These are phyloP conservation scores for Quercus tomentella DNA, from an alignment of 331 rosid genomes.

Conservation along the genomic window DNA sequence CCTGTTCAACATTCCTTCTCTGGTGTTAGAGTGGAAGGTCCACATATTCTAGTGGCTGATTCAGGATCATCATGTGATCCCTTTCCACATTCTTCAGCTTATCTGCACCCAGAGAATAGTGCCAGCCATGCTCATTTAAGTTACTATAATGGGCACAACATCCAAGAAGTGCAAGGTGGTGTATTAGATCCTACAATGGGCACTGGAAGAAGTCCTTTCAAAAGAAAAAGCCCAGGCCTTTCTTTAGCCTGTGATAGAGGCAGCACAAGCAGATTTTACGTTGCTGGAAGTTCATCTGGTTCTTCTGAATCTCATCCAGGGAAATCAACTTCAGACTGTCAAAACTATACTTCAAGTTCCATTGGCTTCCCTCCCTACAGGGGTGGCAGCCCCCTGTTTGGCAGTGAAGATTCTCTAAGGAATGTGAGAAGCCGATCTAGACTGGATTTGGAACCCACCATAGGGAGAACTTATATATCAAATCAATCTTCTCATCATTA, in stretches of 20 bases:
- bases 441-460: background rate
- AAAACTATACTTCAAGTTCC: background rate
- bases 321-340: background rate
- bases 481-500: background rate
- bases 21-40: background rate
- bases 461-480: background rate
- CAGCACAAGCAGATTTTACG: slow-evolving; percentile 5
- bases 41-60: background rate
- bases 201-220: background rate
- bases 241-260: background rate
- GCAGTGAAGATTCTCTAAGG: slow-evolving; percentile 7
- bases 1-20: slow-evolving; percentile 4
- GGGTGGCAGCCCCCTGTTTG: background rate
- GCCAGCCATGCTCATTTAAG: slow-evolving; percentile 2
- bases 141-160: background rate
- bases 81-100: background rate
- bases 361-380: background rate
- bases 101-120: background rate
- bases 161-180: background rate
- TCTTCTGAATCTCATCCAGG: background rate
- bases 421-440: slow-evolving; percentile 14
- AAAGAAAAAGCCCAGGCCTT: slow-evolving; percentile 1
- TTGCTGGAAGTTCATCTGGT: slow-evolving; percentile 11
- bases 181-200: background rate
- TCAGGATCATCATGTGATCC: background rate